Conservation (phyloP, 306 rosid genomes). For the Pyrus bretschneideri region DNA sequence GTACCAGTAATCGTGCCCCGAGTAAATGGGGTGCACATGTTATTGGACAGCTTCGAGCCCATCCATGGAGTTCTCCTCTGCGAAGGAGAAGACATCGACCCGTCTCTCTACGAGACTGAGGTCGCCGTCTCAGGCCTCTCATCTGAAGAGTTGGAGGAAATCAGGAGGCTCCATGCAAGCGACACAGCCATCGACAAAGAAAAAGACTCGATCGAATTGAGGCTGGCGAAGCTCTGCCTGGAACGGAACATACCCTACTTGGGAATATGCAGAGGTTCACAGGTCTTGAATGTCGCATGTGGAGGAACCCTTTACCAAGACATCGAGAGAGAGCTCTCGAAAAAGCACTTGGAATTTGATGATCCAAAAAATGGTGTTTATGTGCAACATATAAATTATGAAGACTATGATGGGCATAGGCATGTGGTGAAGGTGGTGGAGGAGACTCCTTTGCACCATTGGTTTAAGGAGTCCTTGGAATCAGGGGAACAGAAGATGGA, state of each 20-base stretch:
- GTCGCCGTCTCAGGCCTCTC: slow-evolving; percentile 48
- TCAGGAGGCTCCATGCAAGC: slow-evolving; percentile 62
- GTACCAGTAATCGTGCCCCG: slow-evolving; percentile 88
- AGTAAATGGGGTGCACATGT: slow-evolving; percentile 70
- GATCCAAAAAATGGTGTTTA: neutral
- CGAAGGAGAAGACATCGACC: slow-evolving; percentile 96
- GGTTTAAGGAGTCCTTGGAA: slow-evolving; percentile 73
- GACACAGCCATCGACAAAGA: slow-evolving; percentile 80
- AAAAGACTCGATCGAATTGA: slow-evolving; percentile 76
- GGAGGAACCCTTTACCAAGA: slow-evolving; percentile 83
- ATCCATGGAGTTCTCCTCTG: slow-evolving; percentile 95
- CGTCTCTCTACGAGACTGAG: slow-evolving; percentile 61
- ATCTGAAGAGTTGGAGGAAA: slow-evolving; percentile 58
- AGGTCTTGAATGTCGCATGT: slow-evolving; percentile 81
- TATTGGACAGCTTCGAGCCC: slow-evolving; percentile 83
- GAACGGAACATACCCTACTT: slow-evolving; percentile 87
- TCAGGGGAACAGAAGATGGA: slow-evolving; percentile 33
- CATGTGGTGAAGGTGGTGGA: slow-evolving; percentile 62
- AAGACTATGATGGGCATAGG: slow-evolving; percentile 84
- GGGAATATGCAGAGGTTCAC: slow-evolving; percentile 93
- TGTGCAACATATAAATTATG: slow-evolving; percentile 66
- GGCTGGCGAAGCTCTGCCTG: slow-evolving; percentile 78
- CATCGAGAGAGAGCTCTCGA: slow-evolving; percentile 55
- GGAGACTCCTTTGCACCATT: slow-evolving; percentile 63
- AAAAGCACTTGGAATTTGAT: neutral